These are phyloP conservation scores for Pestalotiopsis sp. DNA, from an alignment of 2,329 filamentous ascomycete genomes.

Conservation along the genomic window DNA sequence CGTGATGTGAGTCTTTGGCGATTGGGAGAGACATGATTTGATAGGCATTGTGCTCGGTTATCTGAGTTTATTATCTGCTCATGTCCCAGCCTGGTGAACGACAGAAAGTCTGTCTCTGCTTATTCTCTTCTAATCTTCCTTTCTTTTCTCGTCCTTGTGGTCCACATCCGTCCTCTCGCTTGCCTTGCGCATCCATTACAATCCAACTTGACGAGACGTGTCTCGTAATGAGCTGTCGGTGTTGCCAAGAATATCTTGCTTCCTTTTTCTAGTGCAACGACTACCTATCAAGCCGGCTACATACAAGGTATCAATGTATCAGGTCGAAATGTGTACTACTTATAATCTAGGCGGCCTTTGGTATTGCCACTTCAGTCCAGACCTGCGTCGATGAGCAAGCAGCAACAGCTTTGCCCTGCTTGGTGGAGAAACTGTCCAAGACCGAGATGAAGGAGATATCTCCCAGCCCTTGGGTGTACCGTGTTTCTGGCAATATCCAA, in stretches of 20 bases:
- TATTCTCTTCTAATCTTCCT: not conserved
- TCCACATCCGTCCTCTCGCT: not conserved
- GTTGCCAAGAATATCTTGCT: not conserved
- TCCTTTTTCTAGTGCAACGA: not conserved
- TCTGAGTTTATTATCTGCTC: not conserved
- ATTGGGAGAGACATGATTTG: not conserved
- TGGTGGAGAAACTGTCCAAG: not conserved
- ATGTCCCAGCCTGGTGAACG: not conserved
- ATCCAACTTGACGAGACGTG: not conserved
- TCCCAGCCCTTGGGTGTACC: not conserved
- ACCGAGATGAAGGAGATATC: not conserved
- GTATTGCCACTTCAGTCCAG: not conserved
- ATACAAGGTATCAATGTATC: not conserved
- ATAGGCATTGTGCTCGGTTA: not conserved
- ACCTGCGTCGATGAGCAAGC: not conserved
- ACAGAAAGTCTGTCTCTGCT: not conserved
- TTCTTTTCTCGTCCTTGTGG: not conserved
- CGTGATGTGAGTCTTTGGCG: not conserved
- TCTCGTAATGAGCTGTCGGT: not conserved
- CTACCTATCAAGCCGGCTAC: not conserved
- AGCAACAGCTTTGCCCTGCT: not conserved
- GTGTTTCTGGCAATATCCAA: not conserved
- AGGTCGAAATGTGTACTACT: not conserved
- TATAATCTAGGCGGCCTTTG: not conserved
- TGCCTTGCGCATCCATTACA: not conserved